Base-by-base conservation (phyloP, 1,139 yeast genomes). In the Debaryomyces robertsiae region DNA sequence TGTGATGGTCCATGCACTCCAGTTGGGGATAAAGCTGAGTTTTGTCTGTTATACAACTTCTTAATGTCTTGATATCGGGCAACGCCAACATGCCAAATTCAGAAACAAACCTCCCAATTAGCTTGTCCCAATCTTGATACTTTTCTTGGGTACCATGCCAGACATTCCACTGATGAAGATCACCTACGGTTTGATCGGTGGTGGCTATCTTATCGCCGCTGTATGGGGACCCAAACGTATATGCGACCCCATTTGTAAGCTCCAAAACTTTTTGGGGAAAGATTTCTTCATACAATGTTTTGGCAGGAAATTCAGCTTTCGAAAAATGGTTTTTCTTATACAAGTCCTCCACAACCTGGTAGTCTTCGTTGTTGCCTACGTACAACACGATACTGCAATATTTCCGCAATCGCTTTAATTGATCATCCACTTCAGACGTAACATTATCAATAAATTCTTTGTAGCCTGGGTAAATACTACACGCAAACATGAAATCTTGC, bases 401-500 rank as follows among this genome's bases (percentile, higher is more conserved):
- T 41, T 70, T 64, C 44, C 75, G 53, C 34, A 74, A 54, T 35
- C 77, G 46, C 31, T 47, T 57, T 33, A 74, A 46, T 46, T 72
- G 77, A 43, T 58, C 56, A 9, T 41, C 49, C 4, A 60, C 60
- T 47, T 74, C 79, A 23, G 51, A 46, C 1, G 48, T 38, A 3
- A 74, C 74, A 29, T 49, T 50, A 3, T 54, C 52, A 13, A 65
- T 47, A 43, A 65, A 69, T 4, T 47, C 50, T n/a, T 50, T 44
- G 42, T 59, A 55, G 0, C 59, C 65, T 2, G 79, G 79, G 43
- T 75, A 75, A 36, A 67, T 69, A 1, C 77, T 79, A 54, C 79
- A 75, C 4, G 77, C 78, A 62, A 75, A 74, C 78, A 74, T 71
- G 48, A 74, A 73, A 50, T 74, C 79, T 40, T 74, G 79, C 77